These are phyloP conservation scores for Mediolabrus comicus DNA, from an alignment of 108 stramenopile species.

Conservation along the genomic window DNA sequence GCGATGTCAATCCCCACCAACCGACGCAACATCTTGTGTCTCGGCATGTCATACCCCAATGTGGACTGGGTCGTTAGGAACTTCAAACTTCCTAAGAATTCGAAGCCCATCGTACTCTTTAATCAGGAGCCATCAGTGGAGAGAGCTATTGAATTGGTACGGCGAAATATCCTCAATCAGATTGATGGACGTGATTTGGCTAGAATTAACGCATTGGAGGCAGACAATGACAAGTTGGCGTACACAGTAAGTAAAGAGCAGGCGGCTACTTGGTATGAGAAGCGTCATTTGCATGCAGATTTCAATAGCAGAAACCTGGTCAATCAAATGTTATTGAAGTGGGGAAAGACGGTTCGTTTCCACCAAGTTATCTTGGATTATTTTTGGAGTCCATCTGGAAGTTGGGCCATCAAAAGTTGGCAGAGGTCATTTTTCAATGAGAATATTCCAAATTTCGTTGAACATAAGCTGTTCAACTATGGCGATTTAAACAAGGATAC, in stretches of 20 bases:
- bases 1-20: slow-evolving; percentile 39
- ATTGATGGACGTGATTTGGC: slow-evolving; percentile 85
- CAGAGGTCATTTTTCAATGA: slow-evolving; percentile 59
- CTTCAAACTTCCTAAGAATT: slow-evolving; percentile 28
- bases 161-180: slow-evolving; percentile 57
- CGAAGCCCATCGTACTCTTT: slow-evolving; percentile 12
- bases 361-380: slow-evolving; percentile 76
- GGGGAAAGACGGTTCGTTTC: slow-evolving; percentile 54
- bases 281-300: slow-evolving; percentile 65
- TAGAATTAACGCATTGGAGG: slow-evolving; percentile 66
- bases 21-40: slow-evolving; percentile 58
- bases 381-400: slow-evolving; percentile 78
- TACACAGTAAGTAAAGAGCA: slow-evolving; percentile 75
- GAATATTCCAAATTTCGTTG: slow-evolving; percentile 62
- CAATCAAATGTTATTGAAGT: slow-evolving; percentile 38
- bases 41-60: slow-evolving; percentile 80
- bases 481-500: slow-evolving; percentile 34
- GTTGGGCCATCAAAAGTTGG: slow-evolving; percentile 60
- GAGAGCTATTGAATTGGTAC: slow-evolving; percentile 62
- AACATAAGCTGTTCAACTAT: slow-evolving; percentile 52
- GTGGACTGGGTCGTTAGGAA: slow-evolving; percentile 43
- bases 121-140: slow-evolving; percentile 50
- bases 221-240: slow-evolving; percentile 50
- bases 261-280: slow-evolving; percentile 50
- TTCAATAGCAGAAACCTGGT: slow-evolving; percentile 63